Evolutionary conservation across 495 filamentous ascomycete genomes (phyloP), one percentile per base, ranked within the genome.

Genomic region (Hypoxylon rickii): DNA sequence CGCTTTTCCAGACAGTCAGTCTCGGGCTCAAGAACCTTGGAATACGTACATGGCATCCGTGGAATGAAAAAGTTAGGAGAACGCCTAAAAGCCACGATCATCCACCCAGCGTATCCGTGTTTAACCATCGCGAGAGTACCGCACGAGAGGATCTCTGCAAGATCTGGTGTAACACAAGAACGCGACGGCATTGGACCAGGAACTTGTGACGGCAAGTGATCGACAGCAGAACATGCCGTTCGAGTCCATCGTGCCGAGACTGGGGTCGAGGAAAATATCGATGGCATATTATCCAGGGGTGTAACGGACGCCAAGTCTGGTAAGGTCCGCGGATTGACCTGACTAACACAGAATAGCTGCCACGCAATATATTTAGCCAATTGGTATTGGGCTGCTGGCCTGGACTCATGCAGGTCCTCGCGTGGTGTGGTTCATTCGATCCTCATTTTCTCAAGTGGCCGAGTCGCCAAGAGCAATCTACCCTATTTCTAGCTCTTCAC

Each of bases 291-390:
- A 65, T 51, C 65, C 65, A 63, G 51, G 48, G 37, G 51, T 59
- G 65, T 50, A 61, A 32, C 55, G 62, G 39, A 26, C 47, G 51
- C 54, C 47, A 60, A 58, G 50, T 59, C 46, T 50, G 38, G 50
- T 52, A 62, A 58, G 48, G 22, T 59, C 49, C 49, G 55, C 54
- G 22, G 38, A 51, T 44, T 29, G 37, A 26, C 51, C 61, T 54
- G 24, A 34, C 21, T 18, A 40, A 57, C 52, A 46, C n/a, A 32
- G 42, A 47, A 17, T 43, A 11, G 13, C n/a, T 21, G 26, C 43
- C 51, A 48, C 55, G 36, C 43, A 55, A 57, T 61, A 53, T 44
- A 55, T 63, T 63, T 64, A 68, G 58, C 66, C 66, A 68, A 58
- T 68, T 63, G 52, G 26, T 45, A 38, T 36, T 33, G 21, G 53